Conservation (phyloP, 2,329 filamentous ascomycete genomes). For the Zalaria sp. region DNA sequence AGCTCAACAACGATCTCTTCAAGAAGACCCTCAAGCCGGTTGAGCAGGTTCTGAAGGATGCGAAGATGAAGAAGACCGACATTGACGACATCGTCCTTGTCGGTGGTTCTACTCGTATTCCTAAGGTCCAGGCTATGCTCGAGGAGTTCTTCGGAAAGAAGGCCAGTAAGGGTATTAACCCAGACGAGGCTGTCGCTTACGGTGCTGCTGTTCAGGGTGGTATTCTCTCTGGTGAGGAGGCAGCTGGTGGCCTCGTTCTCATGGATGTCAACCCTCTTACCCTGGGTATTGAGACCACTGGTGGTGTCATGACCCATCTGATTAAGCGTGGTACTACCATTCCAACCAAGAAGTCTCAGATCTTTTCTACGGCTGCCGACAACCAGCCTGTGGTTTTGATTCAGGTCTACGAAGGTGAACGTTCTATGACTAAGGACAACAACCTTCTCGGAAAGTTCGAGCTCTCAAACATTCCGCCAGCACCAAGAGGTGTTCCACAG, state of each 20-base stretch:
- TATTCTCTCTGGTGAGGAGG: constrained; percentile 80
- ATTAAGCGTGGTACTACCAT: constrained; percentile 92
- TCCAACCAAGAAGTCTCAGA: constrained; percentile 92
- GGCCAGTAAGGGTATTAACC: constrained; percentile 98
- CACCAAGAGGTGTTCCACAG: constrained; percentile 90
- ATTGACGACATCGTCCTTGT: constrained; percentile 95
- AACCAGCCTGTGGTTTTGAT: constrained; percentile 94
- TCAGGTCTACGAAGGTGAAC: constrained; percentile 90
- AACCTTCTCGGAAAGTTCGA: constrained; percentile 98
- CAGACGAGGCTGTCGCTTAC: constrained; percentile 96
- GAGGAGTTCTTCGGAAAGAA: constrained; percentile 98
- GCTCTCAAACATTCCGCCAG: constrained; percentile 86
- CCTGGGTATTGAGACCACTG: constrained; percentile 93
- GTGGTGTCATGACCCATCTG: constrained; percentile 94
- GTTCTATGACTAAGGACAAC: constrained; percentile 90
- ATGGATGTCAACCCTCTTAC: constrained; percentile 97
- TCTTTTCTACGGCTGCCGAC: constrained; percentile 92
- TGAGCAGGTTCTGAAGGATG: constrained; percentile 96
- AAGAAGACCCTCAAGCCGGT: constrained; percentile 99
- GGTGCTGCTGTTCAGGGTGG: constrained; percentile 95
- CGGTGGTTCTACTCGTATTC: constrained; percentile 97
- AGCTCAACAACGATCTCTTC: constrained; percentile 97
- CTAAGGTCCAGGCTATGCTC: constrained; percentile 87
- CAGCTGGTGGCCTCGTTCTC: constrained; percentile 64
- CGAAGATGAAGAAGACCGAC: constrained; percentile 91